phyloP scores from a whole-genome alignment of 768 basidiomycete genomes.

The Rubroboletus pulcherrimus region DNA sequence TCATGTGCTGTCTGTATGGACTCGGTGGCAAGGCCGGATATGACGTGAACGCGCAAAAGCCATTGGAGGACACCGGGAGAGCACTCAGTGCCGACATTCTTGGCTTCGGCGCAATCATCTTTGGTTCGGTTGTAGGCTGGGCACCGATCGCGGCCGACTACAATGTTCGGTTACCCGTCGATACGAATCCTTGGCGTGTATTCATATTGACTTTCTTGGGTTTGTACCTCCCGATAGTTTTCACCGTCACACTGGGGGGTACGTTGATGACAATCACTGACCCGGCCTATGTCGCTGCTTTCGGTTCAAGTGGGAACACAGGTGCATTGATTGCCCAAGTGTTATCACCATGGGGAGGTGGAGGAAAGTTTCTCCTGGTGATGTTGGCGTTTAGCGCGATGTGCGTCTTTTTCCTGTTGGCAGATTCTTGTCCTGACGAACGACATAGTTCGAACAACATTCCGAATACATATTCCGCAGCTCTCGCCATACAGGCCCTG shows the following conservation, averaged over 20 bases:
- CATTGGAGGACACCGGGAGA: constrained; percentile 41
- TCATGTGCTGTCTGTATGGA: constrained; percentile 51
- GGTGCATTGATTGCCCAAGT: constrained; percentile 45
- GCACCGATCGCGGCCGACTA: constrained; percentile 53
- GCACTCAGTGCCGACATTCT: constrained; percentile 46
- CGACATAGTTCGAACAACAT: constrained; percentile 37
- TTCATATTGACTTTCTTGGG: constrained; percentile 51
- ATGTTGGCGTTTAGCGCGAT: constrained; percentile 41
- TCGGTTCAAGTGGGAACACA: constrained; percentile 36
- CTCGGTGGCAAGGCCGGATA: constrained; percentile 47
- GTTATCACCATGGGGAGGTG: constrained; percentile 42
- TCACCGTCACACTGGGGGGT: constrained; percentile 36
- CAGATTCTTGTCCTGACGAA: not conserved
- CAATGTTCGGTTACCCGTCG: constrained; percentile 45
- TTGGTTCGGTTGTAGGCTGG: constrained; percentile 48
- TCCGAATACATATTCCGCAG: constrained; percentile 45
- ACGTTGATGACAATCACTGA: constrained; percentile 41
- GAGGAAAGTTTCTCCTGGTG: constrained; percentile 40
- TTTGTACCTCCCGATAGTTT: constrained; percentile 44
- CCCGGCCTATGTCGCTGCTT: constrained; percentile 38
- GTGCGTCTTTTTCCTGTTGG: constrained; percentile 22
- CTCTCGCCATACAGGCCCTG: constrained; percentile 44
- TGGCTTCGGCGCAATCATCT: constrained; percentile 50
- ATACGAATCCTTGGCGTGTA: constrained; percentile 41
- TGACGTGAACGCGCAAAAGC: constrained; percentile 40